phyloP scores from a whole-genome alignment of 768 basidiomycete species.

The Pleurotus tuber-regium region DNA sequence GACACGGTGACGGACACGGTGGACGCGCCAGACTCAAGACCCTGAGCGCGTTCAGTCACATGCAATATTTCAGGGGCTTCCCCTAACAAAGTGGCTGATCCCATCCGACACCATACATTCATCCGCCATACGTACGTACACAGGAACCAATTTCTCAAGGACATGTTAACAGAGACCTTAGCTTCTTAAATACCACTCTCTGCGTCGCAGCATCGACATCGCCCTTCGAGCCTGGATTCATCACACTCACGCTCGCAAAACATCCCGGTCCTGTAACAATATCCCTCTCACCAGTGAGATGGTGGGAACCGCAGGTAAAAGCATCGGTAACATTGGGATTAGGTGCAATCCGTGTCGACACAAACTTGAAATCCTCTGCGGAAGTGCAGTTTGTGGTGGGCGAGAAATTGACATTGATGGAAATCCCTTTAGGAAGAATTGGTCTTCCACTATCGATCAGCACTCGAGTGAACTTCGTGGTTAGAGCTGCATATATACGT shows the following conservation, averaged over 20 bases:
- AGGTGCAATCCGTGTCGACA: conserved; percentile 27
- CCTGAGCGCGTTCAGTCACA: no score
- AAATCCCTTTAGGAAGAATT: conserved; percentile 27
- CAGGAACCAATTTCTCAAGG: no score
- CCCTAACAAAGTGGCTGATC: no score
- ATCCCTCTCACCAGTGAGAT: conserved; percentile 28
- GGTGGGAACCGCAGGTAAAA: conserved; percentile 26
- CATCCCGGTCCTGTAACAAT: conserved; percentile 24
- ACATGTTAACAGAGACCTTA: conserved; percentile 19
- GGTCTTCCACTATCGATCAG: conserved; percentile 20
- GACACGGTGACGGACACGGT: no score
- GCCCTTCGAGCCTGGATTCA: conserved; percentile 26
- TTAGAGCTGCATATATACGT: conserved; percentile 16
- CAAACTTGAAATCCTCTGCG: conserved; percentile 25
- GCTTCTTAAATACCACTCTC: conserved; percentile 20
- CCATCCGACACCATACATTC: no score
- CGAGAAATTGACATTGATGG: conserved; percentile 35
- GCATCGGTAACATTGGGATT: conserved; percentile 25
- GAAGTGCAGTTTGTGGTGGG: conserved; percentile 23
- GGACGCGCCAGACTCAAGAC: no score
- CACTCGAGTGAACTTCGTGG: conserved; percentile 14
- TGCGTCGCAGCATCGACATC: conserved; percentile 30
- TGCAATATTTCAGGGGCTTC: no score
- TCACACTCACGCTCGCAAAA: conserved; percentile 26
- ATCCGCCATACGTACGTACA: no score